Percentiles rank a stretch among this genome's conserved stretches.
phyloP scores from a whole-genome alignment of 2,329 filamentous ascomycete species.

The Pseudogymnoascus sp. region DNA sequence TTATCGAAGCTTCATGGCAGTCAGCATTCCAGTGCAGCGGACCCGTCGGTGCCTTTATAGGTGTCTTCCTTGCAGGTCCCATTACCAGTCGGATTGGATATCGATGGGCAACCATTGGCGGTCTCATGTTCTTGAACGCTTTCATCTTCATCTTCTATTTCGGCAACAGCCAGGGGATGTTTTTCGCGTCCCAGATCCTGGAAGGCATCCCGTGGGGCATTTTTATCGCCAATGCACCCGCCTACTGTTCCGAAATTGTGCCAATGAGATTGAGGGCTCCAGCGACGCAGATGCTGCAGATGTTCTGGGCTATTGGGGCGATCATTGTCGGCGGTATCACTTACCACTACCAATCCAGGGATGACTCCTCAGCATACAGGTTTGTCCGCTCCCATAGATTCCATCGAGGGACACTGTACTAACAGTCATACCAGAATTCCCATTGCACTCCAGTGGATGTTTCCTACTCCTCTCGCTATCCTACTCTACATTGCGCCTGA shows the following conservation, averaged over 20 bases:
- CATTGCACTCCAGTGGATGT: conserved; percentile 46
- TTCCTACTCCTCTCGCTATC: conserved; percentile 43
- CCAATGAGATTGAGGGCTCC: conserved; percentile 49
- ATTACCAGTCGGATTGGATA: conserved; percentile 51
- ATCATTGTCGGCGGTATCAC: conserved; percentile 53
- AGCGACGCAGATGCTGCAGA: conserved; percentile 55
- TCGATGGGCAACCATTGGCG: conserved; percentile 48
- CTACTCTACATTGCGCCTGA: conserved; percentile 32
- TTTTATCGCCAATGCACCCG: conserved; percentile 33
- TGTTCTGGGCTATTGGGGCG: conserved; percentile 56
- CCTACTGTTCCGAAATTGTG: conserved; percentile 38
- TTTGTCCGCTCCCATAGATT: conserved; percentile 26
- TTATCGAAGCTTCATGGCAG: conserved; percentile 49
- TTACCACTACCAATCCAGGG: conserved; percentile 41
- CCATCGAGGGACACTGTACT: conserved; percentile 23
- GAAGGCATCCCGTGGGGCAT: conserved; percentile 45
- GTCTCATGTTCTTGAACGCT: conserved; percentile 45
- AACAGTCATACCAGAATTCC: conserved; percentile 35
- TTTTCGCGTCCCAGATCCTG: conserved; percentile 46
- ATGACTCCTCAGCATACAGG: conserved; percentile 33
- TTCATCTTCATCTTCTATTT: conserved; percentile 44
- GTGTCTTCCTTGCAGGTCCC: conserved; percentile 52
- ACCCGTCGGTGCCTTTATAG: conserved; percentile 49
- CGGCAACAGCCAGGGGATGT: conserved; percentile 15
- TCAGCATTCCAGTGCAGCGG: conserved; percentile 48